phyloP scores from a whole-genome alignment of 2,329 filamentous ascomycete genomes.

The Colletotrichum gigasporum region DNA sequence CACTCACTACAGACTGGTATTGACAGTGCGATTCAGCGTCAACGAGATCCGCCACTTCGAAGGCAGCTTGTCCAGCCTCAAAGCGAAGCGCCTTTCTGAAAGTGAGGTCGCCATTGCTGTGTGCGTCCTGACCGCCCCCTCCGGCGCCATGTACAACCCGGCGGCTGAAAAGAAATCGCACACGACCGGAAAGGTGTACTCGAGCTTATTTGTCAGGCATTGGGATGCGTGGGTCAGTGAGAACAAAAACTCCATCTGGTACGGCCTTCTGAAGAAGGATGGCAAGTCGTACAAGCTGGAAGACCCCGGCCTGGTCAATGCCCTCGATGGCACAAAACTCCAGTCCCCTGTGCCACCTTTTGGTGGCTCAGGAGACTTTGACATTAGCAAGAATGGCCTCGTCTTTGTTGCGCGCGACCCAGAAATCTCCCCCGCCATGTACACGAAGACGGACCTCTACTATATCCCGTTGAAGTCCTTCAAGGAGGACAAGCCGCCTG shows the following conservation, averaged over 20 bases:
- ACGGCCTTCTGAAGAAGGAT: constrained; percentile 66
- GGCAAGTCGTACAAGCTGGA: constrained; percentile 53
- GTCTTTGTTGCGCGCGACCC: constrained; percentile 82
- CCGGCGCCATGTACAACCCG: constrained; percentile 75
- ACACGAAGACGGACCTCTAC: constrained; percentile 87
- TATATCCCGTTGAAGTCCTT: constrained; percentile 73
- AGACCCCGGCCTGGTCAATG: constrained; percentile 65
- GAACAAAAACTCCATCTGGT: constrained; percentile 78
- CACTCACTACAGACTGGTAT: no score
- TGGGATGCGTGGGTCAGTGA: constrained; percentile 82
- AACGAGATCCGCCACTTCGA: constrained; percentile 59
- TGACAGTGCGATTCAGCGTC: constrained; percentile 29
- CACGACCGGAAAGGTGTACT: constrained; percentile 77
- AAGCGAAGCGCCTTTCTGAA: constrained; percentile 60
- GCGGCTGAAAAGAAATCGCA: constrained; percentile 66
- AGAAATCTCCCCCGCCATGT: constrained; percentile 73
- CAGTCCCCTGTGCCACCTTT: constrained; percentile 80
- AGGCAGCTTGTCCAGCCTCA: constrained; percentile 67
- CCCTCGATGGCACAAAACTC: constrained; percentile 66
- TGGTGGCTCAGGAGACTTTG: constrained; percentile 83
- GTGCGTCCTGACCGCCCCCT: constrained; percentile 72
- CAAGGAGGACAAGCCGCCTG: constrained; percentile 57
- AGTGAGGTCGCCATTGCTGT: constrained; percentile 64
- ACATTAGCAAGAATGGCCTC: constrained; percentile 72
- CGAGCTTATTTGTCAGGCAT: constrained; percentile 79